Conservation (phyloP, 805 yeast species). For the Starmerella bombi region DNA sequence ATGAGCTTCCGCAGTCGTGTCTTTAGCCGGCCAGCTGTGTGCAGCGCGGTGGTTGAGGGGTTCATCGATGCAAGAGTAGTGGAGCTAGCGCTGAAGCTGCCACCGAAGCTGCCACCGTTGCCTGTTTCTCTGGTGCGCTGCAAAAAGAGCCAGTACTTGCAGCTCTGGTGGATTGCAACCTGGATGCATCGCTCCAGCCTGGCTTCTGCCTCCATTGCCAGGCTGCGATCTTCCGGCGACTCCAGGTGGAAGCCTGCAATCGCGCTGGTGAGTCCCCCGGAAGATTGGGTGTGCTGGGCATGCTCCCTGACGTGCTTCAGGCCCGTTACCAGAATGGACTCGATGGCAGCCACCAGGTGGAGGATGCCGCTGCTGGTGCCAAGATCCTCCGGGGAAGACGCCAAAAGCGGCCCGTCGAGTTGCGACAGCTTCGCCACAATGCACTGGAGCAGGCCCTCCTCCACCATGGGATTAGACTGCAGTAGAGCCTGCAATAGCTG, state of each 20-base stretch:
- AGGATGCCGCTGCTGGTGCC: slow-evolving; percentile 6
- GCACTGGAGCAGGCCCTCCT: slow-evolving; percentile 3
- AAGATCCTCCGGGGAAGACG: background rate
- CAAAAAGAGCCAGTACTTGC: slow-evolving; percentile 19
- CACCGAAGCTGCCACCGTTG: too few species aligned
- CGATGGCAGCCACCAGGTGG: slow-evolving; percentile 7
- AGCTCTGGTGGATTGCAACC: slow-evolving; percentile 13
- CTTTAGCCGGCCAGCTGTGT: slow-evolving; percentile 21
- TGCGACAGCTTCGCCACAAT: slow-evolving; percentile 1
- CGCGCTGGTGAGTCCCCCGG: slow-evolving; percentile 3
- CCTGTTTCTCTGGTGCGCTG: slow-evolving; percentile 9
- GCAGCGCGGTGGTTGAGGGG: slow-evolving; percentile 11
- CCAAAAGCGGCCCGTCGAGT: background rate
- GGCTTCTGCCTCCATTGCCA: slow-evolving; percentile 37
- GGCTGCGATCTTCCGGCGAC: slow-evolving; percentile 39
- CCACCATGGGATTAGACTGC: slow-evolving; percentile 4
- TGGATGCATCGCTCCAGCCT: slow-evolving; percentile 14
- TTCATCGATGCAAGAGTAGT: background rate
- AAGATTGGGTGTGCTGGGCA: background rate
- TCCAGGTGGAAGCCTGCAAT: slow-evolving; percentile 43
- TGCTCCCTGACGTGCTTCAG: background rate
- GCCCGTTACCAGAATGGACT: slow-evolving; percentile 7
- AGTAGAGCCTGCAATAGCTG: slow-evolving; percentile 10
- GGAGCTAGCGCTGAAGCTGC: background rate
- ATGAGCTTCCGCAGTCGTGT: slow-evolving; percentile 23